Conservation (phyloP, 2,329 filamentous ascomycete species). For the Zymoseptoria brevis region DNA sequence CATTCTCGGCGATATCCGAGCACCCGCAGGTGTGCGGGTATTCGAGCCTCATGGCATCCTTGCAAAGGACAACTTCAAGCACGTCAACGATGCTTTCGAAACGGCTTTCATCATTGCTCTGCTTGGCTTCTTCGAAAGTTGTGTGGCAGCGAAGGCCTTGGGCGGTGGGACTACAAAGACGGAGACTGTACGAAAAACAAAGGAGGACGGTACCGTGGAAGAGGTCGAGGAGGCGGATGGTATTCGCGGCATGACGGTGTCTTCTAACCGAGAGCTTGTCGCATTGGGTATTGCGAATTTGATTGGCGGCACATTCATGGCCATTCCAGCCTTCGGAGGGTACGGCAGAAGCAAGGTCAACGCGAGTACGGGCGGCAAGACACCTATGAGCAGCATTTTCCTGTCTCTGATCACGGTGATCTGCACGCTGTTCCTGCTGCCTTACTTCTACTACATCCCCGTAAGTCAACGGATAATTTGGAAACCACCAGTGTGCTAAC, state of each 20-base stretch:
- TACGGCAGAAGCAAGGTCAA: conserved; percentile 97
- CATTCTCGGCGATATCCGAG: conserved; percentile 73
- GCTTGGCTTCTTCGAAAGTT: conserved; percentile 97
- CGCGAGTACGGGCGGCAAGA: conserved; percentile 80
- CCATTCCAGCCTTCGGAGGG: conserved; percentile 86
- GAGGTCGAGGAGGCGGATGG: conserved; percentile 35
- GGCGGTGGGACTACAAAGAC: conserved; percentile 50
- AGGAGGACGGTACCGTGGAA: conserved; percentile 23
- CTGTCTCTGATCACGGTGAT: conserved; percentile 74
- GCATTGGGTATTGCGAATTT: conserved; percentile 86
- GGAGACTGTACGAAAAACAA: conserved; percentile 39
- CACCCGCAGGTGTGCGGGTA: conserved; percentile 50
- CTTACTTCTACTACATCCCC: conserved; percentile 93
- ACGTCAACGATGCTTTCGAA: conserved; percentile 78
- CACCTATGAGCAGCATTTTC: conserved; percentile 87
- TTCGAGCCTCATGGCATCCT: conserved; percentile 88
- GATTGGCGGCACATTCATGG: conserved; percentile 85
- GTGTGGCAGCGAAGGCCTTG: conserved; percentile 87
- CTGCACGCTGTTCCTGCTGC: conserved; percentile 72
- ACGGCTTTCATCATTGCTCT: conserved; percentile 90
- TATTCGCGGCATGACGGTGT: conserved; percentile 73
- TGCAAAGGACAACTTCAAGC: conserved; percentile 62
- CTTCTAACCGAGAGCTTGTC: conserved; percentile 86
- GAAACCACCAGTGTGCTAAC: neutral
- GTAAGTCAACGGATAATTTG: conserved; percentile 45